Base-by-base conservation (phyloP, 352 stramenopile species). In the Phytophthora ramorum region DNA sequence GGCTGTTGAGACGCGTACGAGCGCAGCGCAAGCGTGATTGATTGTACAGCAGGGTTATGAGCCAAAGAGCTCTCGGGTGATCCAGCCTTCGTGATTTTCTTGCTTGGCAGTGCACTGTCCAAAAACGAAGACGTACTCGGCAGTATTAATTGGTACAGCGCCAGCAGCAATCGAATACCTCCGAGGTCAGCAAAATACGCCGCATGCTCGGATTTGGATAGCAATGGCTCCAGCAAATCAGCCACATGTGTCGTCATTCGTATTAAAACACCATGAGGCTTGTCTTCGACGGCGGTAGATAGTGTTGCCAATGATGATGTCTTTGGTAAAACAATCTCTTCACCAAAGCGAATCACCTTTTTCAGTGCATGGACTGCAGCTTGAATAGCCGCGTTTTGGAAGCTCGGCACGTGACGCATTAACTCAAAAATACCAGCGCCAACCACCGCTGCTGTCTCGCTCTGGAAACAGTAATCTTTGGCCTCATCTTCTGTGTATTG, bases 391-490 rank as follows among this genome's bases (percentile, higher is more conserved):
- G 85, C 70, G 35, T 85, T 82, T 51, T 95, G 92, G 43, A 99
- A 88, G 30, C 73, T 86, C 32, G 92, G 85, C 41, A 98, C 90
- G 72, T 99, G 96, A 5, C 96, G 88, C 92, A 99, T 98, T 20
- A 99, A 75, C 74, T 99, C 97, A 71, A 99, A 98, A 35, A 99
- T 77, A 10, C 96, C 96, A 6, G 90, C 92, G 2, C 96, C 97
- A 46, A 99, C 87, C 34, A 98, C 95, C 12, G 92, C 87, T 19
- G 94, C 85, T 48, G 98, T 93, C 67, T 98, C 96, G 44, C 91
- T 94, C 48, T 98, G 82, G 9, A 99, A 81, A 58, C 90, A 98
- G 14, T 66, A 76, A 41, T 97, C 70, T 64, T 80, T 70, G 61
- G 80, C 81, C 87, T 98, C 65, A 37, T 91, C 81, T 50, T 76